Base-by-base conservation (phyloP, 2,329 filamentous ascomycete genomes). In the Phyllosticta capitalensis region DNA sequence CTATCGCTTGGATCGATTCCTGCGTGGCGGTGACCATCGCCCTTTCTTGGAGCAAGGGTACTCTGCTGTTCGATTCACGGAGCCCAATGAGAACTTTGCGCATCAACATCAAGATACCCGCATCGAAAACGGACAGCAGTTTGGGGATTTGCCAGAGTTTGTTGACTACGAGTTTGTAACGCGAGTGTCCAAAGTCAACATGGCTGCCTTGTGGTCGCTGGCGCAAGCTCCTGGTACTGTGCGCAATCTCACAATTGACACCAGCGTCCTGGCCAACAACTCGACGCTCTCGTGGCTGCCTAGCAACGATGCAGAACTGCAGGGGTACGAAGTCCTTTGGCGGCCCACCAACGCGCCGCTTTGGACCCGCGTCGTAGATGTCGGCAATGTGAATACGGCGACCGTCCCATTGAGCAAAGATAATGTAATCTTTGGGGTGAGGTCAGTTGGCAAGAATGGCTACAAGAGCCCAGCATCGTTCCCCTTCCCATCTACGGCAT, bases 21-120 rank as follows among this genome's bases (percentile, higher is more conserved):
- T 83, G 5, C 74, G 81, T 3, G 79, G 81, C 45, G 81, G 81
- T 28, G 81, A 84, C 67, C 81, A 84, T 67, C 70, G 74, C 4
- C 74, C 79, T 0, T 84, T 84, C 67, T 76, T 84, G 12, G 69
- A 77, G 51, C 75, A 76, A n/a, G 81, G 81, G 3, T 84, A 79
- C 64, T 72, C 80, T 3, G 80, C 79, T 0, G 75, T 79, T 14
- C 75, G 82, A 1, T 83, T 81, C 73, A 83, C 81, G 0, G 82
- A 84, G 69, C 79, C 81, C 0, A 75, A 79, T 58, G 82, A 84
- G 69, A 73, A 83, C 65, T 84, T 78, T 66, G 72, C 69, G 3
- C 82, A 84, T 65, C 81, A 84, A 68, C 81, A 84, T 64, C 81
- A 84, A 68, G 75, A 83, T 61, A 64, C 79, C 0, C 73, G 80